Conservation (phyloP, 208 protist genomes). For the Hexamita inflata region DNA sequence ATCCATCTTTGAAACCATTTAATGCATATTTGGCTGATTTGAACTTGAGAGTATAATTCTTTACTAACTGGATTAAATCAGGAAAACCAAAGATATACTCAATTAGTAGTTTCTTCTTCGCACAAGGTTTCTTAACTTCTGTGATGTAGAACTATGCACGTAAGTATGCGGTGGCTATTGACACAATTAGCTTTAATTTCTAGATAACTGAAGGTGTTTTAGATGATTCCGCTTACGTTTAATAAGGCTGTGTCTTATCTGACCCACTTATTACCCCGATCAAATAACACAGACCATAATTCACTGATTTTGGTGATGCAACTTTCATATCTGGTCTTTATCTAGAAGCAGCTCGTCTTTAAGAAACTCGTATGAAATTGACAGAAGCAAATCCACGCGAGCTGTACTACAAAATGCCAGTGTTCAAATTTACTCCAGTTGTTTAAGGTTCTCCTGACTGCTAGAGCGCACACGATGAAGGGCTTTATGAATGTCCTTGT, state of each 20-base stretch:
- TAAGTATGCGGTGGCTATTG: conserved; percentile 49
- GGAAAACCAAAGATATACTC: conserved; percentile 86
- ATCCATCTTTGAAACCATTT: conserved; percentile 77
- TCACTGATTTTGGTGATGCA: no score
- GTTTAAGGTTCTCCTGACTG: not conserved
- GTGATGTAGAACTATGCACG: conserved; percentile 74
- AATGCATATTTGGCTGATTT: conserved; percentile 82
- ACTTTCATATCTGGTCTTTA: conserved; percentile 80
- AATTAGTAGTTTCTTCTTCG: conserved; percentile 88
- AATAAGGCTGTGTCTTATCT: not conserved
- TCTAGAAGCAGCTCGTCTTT: conserved; percentile 65
- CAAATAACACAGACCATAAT: no score
- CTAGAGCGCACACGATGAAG: conserved; percentile 7
- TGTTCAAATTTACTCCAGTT: conserved; percentile 71
- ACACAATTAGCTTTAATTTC: conserved; percentile 63
- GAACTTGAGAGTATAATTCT: conserved; percentile 68
- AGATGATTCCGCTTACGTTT: not conserved
- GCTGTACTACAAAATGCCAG: conserved; percentile 66
- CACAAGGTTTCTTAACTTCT: conserved; percentile 85
- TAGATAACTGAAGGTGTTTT: conserved; percentile 52
- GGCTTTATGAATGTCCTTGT: conserved; percentile 67
- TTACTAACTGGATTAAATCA: conserved; percentile 69
- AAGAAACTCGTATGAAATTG: conserved; percentile 23
- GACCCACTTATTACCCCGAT: no score
- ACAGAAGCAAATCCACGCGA: conserved; percentile 70